These are phyloP conservation scores for Fomitiporia mediterranea DNA, from an alignment of 1,284 basidiomycete genomes.

Conservation along the genomic window DNA sequence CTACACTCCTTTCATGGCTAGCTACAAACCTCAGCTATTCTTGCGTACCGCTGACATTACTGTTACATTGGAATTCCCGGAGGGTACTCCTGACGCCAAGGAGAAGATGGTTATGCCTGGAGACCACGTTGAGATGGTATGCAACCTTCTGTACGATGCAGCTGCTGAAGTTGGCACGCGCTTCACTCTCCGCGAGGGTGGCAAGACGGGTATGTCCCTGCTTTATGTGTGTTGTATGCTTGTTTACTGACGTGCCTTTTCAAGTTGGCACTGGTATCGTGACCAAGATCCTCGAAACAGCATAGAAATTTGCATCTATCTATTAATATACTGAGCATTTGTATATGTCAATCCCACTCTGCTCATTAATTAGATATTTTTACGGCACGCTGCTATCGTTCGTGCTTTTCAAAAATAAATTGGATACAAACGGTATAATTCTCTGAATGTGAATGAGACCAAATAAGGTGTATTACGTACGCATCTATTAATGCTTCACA, in stretches of 20 bases:
- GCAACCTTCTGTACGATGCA: conserved; percentile 82
- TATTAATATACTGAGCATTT: conserved; percentile 15
- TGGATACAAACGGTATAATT: neutral
- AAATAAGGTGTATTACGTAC: conserved; percentile 5
- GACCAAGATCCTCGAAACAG: conserved; percentile 65
- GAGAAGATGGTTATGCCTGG: conserved; percentile 98
- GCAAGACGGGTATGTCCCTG: conserved; percentile 75
- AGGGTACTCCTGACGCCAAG: conserved; percentile 67
- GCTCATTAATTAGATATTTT: conserved; percentile 11
- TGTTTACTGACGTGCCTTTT: conserved; percentile 9
- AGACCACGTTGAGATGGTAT: conserved; percentile 95
- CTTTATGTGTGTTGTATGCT: neutral
- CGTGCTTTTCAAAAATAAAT: neutral
- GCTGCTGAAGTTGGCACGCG: conserved; percentile 89
- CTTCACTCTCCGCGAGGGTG: conserved; percentile 97
- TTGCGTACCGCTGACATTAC: conserved; percentile 96
- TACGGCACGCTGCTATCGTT: conserved; percentile 16
- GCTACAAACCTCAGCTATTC: conserved; percentile 97
- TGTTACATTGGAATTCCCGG: conserved; percentile 81
- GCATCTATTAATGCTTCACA: neutral
- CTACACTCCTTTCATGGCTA: conserved; percentile 95
- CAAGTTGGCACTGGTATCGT: conserved; percentile 88
- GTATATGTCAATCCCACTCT: conserved; percentile 22
- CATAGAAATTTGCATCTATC: conserved; percentile 20
- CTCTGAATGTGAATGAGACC: neutral